Evolutionary conservation across 129 eudicot genomes (phyloP), one percentile per base, ranked within the genome.

Genomic region (Lactuca saligna): DNA sequence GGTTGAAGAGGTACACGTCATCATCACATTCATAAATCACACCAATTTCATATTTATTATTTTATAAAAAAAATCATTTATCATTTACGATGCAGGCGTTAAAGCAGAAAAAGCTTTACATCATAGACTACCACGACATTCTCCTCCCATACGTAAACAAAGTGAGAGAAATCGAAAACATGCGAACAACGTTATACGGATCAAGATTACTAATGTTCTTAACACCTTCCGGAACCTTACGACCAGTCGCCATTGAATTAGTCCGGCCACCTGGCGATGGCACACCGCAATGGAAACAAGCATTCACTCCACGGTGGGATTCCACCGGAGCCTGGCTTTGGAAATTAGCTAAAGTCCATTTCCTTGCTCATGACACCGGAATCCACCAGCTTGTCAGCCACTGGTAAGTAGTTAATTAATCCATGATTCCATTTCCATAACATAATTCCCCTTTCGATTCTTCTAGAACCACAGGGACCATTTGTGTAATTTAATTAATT

Each of bases 61-160:
- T 10, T n/a, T n/a, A n/a, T 25, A 25, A 25, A 25, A 25, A 25
- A 25, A 25, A 3, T 12, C 3, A 25, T 25, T 46, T 12, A 3
- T 12, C 12, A 46, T 10, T 25, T 1, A 25, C 1, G 32, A 56
- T 72, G 74, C 83, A 87, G 91, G 97, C 97, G 10, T 2, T 87
- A 13, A 46, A 74, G 56, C 79, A 82, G 8, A 90, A 90, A 80
- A 87, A 69, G 70, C 76, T 90, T 7, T 87, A 84, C 74, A 53
- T 87, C 0, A 41, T 90, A 41, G 97, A 90, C 65, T 90, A 87
- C 66, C 95, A 90, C 70, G 95, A 90, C 37, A 14, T 90, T n/a
- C 63, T 84, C 15, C 44, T 90, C 17, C 97, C 97, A 10, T 87
- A 72, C 55, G 97, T 87, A 55, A 74, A 81, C 65, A 84, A 68